Evolutionary conservation across 164 flowering plant genomes (phyloP).

Genomic region (Tinospora cordifolia): DNA sequence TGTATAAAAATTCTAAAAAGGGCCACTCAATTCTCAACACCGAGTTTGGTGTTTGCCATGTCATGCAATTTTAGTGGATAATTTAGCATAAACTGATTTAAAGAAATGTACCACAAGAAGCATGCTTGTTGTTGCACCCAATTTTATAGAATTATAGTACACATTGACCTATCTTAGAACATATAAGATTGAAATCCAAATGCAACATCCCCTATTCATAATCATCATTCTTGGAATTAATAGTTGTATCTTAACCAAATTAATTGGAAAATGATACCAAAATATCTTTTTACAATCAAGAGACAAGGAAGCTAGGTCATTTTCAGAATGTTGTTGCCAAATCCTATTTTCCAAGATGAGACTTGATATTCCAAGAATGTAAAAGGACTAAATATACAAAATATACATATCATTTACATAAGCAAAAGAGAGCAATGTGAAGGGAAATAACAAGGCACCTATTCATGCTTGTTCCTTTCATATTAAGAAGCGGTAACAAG

Average conservation of each 20-base stretch:
- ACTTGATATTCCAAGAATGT: neutral
- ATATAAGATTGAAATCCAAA: neutral
- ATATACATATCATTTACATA: neutral
- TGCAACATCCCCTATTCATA: neutral
- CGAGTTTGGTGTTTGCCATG: too few relatives aligned
- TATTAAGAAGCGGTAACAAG: conserved; percentile 76
- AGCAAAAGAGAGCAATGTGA: neutral
- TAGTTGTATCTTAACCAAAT: too few relatives aligned
- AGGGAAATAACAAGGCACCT: conserved; percentile 34
- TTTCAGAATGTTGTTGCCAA: neutral
- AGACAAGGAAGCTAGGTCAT: neutral
- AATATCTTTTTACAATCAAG: neutral
- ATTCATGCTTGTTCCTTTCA: conserved; percentile 77
- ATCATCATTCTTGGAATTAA: too few relatives aligned
- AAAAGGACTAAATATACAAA: neutral
- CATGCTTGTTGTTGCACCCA: too few relatives aligned
- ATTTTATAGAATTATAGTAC: too few relatives aligned
- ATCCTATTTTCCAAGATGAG: neutral
- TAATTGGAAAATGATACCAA: neutral
- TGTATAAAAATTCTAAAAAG: too few relatives aligned
- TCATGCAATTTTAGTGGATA: too few relatives aligned
- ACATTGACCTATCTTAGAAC: too few relatives aligned
- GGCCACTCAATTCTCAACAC: too few relatives aligned
- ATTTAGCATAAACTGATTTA: too few relatives aligned
- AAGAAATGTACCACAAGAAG: too few relatives aligned